Evolutionary conservation across 2,329 filamentous ascomycete genomes (phyloP), one percentile per base, ranked within the genome.

Genomic region (Thermoascus crustaceus): DNA sequence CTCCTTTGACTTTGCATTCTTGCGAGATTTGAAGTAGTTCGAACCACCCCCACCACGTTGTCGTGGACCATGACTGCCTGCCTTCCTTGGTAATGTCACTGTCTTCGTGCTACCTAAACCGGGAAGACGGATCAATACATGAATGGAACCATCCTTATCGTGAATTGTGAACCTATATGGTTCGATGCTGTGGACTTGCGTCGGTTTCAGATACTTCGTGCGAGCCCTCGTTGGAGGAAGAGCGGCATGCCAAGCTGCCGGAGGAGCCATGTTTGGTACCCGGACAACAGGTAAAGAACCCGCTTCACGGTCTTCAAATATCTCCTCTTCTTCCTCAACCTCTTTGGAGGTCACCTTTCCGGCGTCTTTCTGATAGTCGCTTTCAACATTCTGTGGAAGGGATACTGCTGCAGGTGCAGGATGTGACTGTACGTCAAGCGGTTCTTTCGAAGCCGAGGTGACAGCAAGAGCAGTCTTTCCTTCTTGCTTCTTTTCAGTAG

Each of bases 301-400:
- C 67, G 83, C 83, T 55, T 87, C 82, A 50, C 84, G 81, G 51
- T 86, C 81, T 52, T 85, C 83, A 45, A 88, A 88, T 45, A 84
- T 85, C 42, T 83, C 81, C 47, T 87, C 83, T 2, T 84, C 80
- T 44, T 86, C 82, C 4, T 82, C 81, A 62, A 85, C 81, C 31
- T 77, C 76, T 51, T 80, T 83, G 3, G 77, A 78, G 10, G 68
- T 69, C 13, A 72, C 54, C 19, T 69, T 67, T 31, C 64, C 63
- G 36, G 65, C 60, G 30, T 66, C 66, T 18, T 57, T 54, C 11
- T 52, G 64, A 4, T 47, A 35, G 32, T 51, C 41, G 40, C 52
- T 39, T 45, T 64, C 58, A 32, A 63, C 42, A 39, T 53, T 49
- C 24, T 53, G 55, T 7, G 80, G 84, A 5, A 89, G 65, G 8